phyloP scores from a whole-genome alignment of 345 rosid species.

The Isatis tinctoria region DNA sequence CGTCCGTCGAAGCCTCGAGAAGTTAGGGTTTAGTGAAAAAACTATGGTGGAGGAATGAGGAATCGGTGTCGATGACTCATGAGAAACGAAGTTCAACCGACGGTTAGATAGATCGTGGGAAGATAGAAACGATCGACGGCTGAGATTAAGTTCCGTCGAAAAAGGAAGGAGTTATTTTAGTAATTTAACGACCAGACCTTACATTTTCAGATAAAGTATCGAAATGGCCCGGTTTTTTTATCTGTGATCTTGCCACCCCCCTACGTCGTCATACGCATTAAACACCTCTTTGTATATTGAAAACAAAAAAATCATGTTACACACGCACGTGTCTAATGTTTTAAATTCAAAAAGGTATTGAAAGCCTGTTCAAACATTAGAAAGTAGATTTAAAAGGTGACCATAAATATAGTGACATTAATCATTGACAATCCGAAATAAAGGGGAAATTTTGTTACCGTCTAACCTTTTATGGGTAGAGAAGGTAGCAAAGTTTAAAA shows the following conservation, averaged over 20 bases:
- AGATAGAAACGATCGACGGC: constrained; percentile 17
- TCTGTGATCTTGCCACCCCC: not conserved
- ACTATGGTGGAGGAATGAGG: not conserved
- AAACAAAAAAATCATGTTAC: not conserved
- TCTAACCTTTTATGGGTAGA: not conserved
- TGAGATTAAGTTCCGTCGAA: constrained; percentile 5
- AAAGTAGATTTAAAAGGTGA: not conserved
- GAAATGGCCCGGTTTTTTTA: not conserved
- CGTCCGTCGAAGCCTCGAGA: not conserved
- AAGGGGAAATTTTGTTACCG: not conserved
- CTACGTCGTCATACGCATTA: not conserved
- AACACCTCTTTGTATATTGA: not conserved
- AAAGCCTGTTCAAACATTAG: not conserved
- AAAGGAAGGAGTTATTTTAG: not conserved
- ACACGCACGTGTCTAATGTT: constrained; percentile 6
- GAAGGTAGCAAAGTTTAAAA: not conserved
- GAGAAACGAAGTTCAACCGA: constrained; percentile 7
- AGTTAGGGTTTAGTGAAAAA: constrained; percentile 25
- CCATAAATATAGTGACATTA: not conserved
- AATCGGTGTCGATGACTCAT: not conserved
- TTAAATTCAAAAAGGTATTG: not conserved
- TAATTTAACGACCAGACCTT: not conserved
- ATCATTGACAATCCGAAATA: not conserved
- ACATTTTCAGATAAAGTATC: not conserved
- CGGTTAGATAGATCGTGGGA: constrained; percentile 6